Evolutionary conservation across 768 basidiomycete genomes (phyloP), one percentile per base, ranked within the genome.

Genomic region (Neoboletus magnificus): DNA sequence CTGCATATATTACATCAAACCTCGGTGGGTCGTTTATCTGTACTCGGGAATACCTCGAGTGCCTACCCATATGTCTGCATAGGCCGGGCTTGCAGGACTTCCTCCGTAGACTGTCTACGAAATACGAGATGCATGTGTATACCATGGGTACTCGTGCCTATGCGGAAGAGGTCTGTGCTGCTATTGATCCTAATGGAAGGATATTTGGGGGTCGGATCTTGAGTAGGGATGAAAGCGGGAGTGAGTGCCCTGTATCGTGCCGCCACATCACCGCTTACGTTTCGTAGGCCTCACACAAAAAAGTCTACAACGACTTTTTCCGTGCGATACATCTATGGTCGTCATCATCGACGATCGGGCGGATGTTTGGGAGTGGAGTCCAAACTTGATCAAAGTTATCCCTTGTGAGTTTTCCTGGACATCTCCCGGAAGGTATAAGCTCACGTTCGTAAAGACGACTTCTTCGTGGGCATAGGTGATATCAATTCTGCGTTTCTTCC

Each of bases 51-150:
- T 44, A 16, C 13, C 27, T 40, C 10, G 29, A 44, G 10, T 43
- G 42, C 40, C 36, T 36, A 56, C 27, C 56, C 16, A 42, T 43
- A 18, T 5, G 15, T 39, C 40, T 46, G 16, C 40, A 35, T 36
- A 86, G 94, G 61, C 94, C 94, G 9, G 91, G 93, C n/a, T 82
- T 93, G 74, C 74, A 78, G 52, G 79, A 83, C 45, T 98, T 99
- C 71, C 77, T 99, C 50, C 74, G 76, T 57, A 77, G 79, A 43
- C 81, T 89, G 61, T 81, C 89, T 35, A 74, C 77, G 48, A 86
- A 89, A 66, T 99, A 96, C 72, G 95, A 98, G 74, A 93, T 98
- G 93, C 97, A 98, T 70, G 95, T 99, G 45, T 99, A 99, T 73
- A 99, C 96, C 23, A 98, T 98, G 95, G 97, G 97, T 52, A 98